These are phyloP conservation scores for Melampsora larici-populina DNA, from an alignment of 1,284 basidiomycete genomes.

Conservation along the genomic window DNA sequence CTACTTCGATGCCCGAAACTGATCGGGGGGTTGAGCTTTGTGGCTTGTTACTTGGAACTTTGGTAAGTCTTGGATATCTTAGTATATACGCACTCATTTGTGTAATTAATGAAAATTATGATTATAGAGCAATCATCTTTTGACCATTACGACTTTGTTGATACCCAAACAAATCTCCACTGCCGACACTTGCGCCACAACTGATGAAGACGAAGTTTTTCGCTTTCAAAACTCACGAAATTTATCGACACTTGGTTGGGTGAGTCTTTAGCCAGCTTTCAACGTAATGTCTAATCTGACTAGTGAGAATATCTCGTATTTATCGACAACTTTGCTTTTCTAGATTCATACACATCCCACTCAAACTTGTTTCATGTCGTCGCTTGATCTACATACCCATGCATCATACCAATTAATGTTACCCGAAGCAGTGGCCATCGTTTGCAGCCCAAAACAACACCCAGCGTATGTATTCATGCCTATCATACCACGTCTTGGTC, in stretches of 20 bases:
- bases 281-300: not conserved
- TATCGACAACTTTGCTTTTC: not conserved
- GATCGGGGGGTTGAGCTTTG: conserved; percentile 64
- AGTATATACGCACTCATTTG: not conserved
- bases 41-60: conserved; percentile 62
- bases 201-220: conserved; percentile 80
- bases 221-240: conserved; percentile 72
- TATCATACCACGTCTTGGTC: not conserved
- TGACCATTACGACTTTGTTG: conserved; percentile 68
- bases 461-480: conserved; percentile 58
- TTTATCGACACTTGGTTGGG: conserved; percentile 83
- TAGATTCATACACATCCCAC: conserved; percentile 89
- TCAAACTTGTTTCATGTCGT: conserved; percentile 75
- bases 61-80: conserved; percentile 29
- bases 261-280: conserved; percentile 50
- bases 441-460: conserved; percentile 73
- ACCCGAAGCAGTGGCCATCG: conserved; percentile 83
- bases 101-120: not conserved
- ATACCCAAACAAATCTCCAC: conserved; percentile 79
- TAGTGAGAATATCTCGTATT: not conserved
- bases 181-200: conserved; percentile 73
- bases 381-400: conserved; percentile 82
- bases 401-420: conserved; percentile 79
- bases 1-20: conserved; percentile 66
- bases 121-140: conserved; percentile 50